These are phyloP conservation scores for Epithele typhae DNA, from an alignment of 768 basidiomycete genomes.

Conservation along the genomic window DNA sequence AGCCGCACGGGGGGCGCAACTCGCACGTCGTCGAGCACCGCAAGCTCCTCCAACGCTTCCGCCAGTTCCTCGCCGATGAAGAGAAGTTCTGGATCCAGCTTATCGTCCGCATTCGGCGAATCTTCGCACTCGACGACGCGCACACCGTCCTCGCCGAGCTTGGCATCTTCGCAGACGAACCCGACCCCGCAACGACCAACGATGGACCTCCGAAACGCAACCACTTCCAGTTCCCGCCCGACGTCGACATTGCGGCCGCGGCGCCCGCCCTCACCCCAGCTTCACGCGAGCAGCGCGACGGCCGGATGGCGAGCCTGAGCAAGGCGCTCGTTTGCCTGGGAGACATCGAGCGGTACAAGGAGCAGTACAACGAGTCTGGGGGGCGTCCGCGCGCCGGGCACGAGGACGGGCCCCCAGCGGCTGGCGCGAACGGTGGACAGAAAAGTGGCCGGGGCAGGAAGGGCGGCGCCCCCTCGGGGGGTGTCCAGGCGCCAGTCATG, in stretches of 20 bases:
- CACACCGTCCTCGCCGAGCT: constrained; percentile 52
- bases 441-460: constrained; percentile 42
- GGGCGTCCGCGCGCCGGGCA: constrained; percentile 64
- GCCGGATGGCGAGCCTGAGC: constrained; percentile 70
- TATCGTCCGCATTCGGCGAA: constrained; percentile 66
- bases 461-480: constrained; percentile 43
- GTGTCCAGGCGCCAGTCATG: constrained; percentile 18
- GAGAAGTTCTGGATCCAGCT: constrained; percentile 89
- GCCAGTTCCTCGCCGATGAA: constrained; percentile 85
- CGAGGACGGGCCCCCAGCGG: constrained; percentile 46
- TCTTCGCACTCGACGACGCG: constrained; percentile 68
- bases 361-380: constrained; percentile 77
- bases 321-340: constrained; percentile 91
- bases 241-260: constrained; percentile 33
- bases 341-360: constrained; percentile 91
- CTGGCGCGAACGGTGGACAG: constrained; percentile 25
- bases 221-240: constrained; percentile 61
- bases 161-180: constrained; percentile 36
- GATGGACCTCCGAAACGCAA: constrained; percentile 40
- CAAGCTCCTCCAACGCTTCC: constrained; percentile 83
- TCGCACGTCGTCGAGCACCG: constrained; percentile 77
- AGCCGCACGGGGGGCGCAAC: constrained; percentile 28
- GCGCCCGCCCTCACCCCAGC: constrained; percentile 29
- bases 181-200: constrained; percentile 19
- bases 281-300: constrained; percentile 50